phyloP scores from a whole-genome alignment of 2,329 filamentous ascomycete species.

The Cladorrhinum sp. region DNA sequence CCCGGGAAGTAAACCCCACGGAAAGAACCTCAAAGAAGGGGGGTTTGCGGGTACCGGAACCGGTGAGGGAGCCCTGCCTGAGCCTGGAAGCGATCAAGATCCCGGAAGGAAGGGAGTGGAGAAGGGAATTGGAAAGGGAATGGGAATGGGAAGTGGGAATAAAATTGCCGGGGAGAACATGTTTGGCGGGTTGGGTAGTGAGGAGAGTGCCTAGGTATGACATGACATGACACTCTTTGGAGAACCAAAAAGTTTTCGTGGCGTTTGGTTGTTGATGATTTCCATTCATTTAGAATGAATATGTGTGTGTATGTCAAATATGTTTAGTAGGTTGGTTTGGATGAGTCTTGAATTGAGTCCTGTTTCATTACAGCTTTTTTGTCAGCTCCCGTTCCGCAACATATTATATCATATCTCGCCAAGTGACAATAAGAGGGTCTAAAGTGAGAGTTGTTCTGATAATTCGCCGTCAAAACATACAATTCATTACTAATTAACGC shows the following conservation, averaged over 20 bases:
- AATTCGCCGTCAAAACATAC: not conserved
- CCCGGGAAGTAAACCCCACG: conserved; percentile 24
- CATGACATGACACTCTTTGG: too few relatives aligned
- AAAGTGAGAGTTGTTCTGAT: not conserved
- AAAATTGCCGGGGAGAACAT: conserved; percentile 4
- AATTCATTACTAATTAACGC: conserved; percentile 10
- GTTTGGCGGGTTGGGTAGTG: conserved; percentile 14
- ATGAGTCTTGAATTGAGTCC: too few relatives aligned
- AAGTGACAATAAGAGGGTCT: too few relatives aligned
- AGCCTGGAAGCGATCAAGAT: conserved; percentile 29
- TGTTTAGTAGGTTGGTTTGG: too few relatives aligned
- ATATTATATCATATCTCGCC: too few relatives aligned
- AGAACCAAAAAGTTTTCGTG: not conserved
- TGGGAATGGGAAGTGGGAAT: not conserved
- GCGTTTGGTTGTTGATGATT: too few relatives aligned
- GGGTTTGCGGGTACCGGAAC: conserved; percentile 27
- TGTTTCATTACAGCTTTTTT: too few relatives aligned
- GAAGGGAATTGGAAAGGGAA: not conserved
- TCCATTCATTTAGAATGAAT: too few relatives aligned
- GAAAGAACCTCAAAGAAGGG: conserved; percentile 30
- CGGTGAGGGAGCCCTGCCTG: conserved; percentile 22
- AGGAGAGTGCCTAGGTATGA: conserved; percentile 10
- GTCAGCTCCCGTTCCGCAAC: too few relatives aligned
- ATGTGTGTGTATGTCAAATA: too few relatives aligned
- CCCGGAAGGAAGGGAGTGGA: conserved; percentile 20